A percentile compares a stretch with the other conserved stretches of the same genome.
Conservation (phyloP, 768 basidiomycete genomes). For the Boletus coccyginus region DNA sequence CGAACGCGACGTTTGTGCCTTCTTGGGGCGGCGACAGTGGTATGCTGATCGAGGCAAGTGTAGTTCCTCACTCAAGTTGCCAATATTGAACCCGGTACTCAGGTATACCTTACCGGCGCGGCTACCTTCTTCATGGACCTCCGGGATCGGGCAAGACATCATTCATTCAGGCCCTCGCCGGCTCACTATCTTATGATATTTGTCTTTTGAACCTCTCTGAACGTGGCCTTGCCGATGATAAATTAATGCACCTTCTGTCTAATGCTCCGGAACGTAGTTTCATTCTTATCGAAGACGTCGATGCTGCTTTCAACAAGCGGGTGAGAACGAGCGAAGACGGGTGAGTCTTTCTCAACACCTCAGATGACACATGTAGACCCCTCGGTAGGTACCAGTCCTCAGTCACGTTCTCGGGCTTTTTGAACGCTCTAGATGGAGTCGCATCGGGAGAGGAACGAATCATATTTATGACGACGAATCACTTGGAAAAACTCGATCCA, state of each 20-base stretch:
- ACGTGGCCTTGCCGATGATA: constrained; percentile 94
- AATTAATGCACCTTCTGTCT: constrained; percentile 88
- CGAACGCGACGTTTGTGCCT: constrained; percentile 76
- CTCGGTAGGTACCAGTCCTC: constrained; percentile 80
- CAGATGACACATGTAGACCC: constrained; percentile 11
- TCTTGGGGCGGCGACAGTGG: constrained; percentile 84
- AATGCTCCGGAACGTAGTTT: constrained; percentile 92
- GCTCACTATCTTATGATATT: constrained; percentile 90
- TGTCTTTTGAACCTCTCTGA: constrained; percentile 95
- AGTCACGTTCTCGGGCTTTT: constrained; percentile 95
- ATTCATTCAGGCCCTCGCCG: constrained; percentile 96
- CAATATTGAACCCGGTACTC: constrained; percentile 8
- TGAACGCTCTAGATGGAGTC: constrained; percentile 96
- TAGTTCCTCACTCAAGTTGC: neutral
- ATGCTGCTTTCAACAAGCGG: constrained; percentile 94
- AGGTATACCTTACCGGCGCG: constrained; percentile 97
- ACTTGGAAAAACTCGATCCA: constrained; percentile 82
- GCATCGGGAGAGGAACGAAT: constrained; percentile 98
- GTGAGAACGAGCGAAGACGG: constrained; percentile 90
- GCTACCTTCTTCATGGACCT: constrained; percentile 92
- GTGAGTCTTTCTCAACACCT: constrained; percentile 42
- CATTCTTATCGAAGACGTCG: constrained; percentile 95
- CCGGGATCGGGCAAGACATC: constrained; percentile 99
- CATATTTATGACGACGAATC: constrained; percentile 99
- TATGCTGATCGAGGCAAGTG: constrained; percentile 90